Evolutionary conservation across 179 eudicot genomes (phyloP).

Genomic region (Amaranthus tricolor): DNA sequence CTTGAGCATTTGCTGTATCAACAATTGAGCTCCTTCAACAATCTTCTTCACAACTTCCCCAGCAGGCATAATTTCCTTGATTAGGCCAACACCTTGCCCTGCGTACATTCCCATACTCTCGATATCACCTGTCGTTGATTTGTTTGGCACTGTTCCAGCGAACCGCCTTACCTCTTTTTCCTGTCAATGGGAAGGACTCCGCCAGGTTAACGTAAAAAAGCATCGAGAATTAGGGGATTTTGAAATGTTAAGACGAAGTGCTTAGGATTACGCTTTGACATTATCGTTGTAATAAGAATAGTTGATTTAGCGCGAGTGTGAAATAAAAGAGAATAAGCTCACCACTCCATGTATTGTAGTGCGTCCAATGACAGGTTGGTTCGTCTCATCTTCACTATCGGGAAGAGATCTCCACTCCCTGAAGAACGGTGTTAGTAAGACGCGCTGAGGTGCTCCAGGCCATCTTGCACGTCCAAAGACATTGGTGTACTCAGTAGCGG

Average conservation of each 20-base stretch:
- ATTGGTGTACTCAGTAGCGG: slow-evolving; percentile 68
- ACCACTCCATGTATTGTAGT: slow-evolving; percentile 76
- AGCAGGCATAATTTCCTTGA: slow-evolving; percentile 73
- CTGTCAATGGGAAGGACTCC: slow-evolving; percentile 29
- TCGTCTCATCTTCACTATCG: slow-evolving; percentile 51
- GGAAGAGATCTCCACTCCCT: slow-evolving; percentile 64
- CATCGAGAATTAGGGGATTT: too few relatives aligned
- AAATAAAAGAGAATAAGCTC: slow-evolving; percentile 11
- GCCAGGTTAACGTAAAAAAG: too few relatives aligned
- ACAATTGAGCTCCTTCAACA: slow-evolving; percentile 55
- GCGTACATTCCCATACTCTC: slow-evolving; percentile 96
- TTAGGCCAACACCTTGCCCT: slow-evolving; percentile 82
- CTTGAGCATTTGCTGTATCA: slow-evolving; percentile 42
- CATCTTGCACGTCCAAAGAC: slow-evolving; percentile 94
- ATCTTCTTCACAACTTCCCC: slow-evolving; percentile 62
- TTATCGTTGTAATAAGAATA: too few relatives aligned
- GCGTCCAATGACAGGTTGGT: slow-evolving; percentile 79
- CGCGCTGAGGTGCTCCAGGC: slow-evolving; percentile 94
- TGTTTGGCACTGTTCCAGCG: slow-evolving; percentile 87
- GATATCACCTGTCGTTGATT: slow-evolving; percentile 66
- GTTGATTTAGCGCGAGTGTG: not conserved
- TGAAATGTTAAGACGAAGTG: too few relatives aligned
- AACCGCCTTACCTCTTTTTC: slow-evolving; percentile 70
- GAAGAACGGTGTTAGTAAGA: slow-evolving; percentile 66
- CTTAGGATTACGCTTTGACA: too few relatives aligned